Base-by-base conservation (phyloP, 306 rosid genomes). In the Vachellia collinsii region DNA sequence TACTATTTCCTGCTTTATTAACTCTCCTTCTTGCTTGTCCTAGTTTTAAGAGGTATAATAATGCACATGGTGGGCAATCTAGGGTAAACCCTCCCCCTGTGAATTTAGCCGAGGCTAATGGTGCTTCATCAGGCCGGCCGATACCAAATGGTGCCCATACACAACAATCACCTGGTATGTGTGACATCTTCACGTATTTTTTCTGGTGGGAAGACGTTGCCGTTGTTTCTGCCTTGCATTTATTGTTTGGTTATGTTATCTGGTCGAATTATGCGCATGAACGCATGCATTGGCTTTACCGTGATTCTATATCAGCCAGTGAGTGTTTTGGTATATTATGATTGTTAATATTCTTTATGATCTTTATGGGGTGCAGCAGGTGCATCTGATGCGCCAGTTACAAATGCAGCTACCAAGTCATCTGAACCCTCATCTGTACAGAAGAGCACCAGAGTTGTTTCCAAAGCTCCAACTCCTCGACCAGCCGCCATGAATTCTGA, bases 61-160 rank as follows among this genome's bases (percentile, higher is more conserved):
- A 88, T 93, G 92, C 92, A 84, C 97, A 92, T 89, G 98, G 97
- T 68, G 97, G 91, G 83, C 98, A 93, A 80, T 79, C 93, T 56
- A 85, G 97, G 92, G 88, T 84, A 74, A 87, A 79, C 86, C 81
- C 84, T n/a, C 73, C 92, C 76, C 48, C 77, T 61, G 90, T 81
- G 76, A 84, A 85, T 88, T 80, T 92, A 53, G 43, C 85, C 14
- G 98, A 91, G 80, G 83, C 87, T 3, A 83, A 84, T 74, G 85
- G 36, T 66, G 86, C 84, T 81, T 61, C 92, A 70, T 76, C 85
- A 22, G 85, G 77, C 12, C 87, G 87, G 20, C 83, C 80, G 1
- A 65, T 86, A 34, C 93, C 54, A 41, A 96, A 96, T 86, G 99
- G 98, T 71, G 81, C 87, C 75, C 96, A 83, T 77, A 50, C 44